Base-by-base conservation (phyloP, 768 basidiomycete genomes). In the Tephrocybe sp. region DNA sequence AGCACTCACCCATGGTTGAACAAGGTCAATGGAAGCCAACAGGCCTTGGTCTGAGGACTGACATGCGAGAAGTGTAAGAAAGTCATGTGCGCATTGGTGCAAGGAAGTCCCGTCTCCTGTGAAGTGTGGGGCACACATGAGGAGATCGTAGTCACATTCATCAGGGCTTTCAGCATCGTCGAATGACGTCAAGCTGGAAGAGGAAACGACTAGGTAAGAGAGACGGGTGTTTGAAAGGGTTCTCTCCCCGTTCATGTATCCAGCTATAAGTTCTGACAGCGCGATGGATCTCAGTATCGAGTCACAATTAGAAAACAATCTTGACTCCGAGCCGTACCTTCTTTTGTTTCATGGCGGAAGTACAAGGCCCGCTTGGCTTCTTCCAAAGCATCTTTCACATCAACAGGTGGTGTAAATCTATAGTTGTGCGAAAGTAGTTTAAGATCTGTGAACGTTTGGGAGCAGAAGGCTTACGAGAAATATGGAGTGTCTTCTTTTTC, bases 101-200 rank as follows among this genome's bases (percentile, higher is more conserved):
- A 86, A 65, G 0, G 82, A 79, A 69, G 83, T 83, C 22, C 84
- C 84, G 53, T 87, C 85, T 19, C 84, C 84, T 30, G 84, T 68
- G 60, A 80, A 86, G 59, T 87, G 85, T 30, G 81, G 76, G 1
- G 80, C 78, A 51, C 77, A 78, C 57, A 86, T 76, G 57, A 83
- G 69, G 39, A 86, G 59, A 54, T 86, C 55, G 45, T 56, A 64
- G 12, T 53, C 55, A 2, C 30, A 36, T 12, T 50, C 43, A 30
- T 57, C 56, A 16, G 24, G 37, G 12, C 11, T n/a, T n/a, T 34
- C 33, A 10, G 15, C 33, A 15, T 44, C 36, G 23, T 41, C 22
- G 21, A 51, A 22, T 11, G n/a, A 13, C 12, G 22, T 18, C 21
- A 21, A 21, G 8, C 24, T 37, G 22, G 43, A 11, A 42, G 44